Evolutionary conservation across 225 moss, liverwort and hornwort genomes (phyloP).

Genomic region (Anthoceros angustus): DNA sequence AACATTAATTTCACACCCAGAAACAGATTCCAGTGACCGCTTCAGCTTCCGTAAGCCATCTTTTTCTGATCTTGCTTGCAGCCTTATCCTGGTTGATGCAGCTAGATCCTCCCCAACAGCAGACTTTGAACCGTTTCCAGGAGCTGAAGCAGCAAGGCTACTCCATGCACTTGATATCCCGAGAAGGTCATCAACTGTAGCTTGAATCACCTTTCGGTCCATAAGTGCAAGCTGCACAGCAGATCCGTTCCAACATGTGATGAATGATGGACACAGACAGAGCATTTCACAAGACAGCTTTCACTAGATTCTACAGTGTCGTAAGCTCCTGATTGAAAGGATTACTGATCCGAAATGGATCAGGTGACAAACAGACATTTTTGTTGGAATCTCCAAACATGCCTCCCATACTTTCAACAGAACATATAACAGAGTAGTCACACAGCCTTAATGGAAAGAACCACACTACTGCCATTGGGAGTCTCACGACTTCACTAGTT

Average conservation of each 20-base stretch:
- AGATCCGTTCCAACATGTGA: background rate
- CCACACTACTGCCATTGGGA: background rate
- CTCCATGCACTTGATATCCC: constrained; percentile 69
- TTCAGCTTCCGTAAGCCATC: constrained; percentile 46
- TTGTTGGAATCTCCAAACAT: no score
- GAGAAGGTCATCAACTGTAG: constrained; percentile 63
- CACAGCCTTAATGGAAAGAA: background rate
- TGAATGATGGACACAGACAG: constrained; percentile 1
- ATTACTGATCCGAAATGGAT: no score
- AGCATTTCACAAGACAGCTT: background rate
- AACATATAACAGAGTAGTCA: background rate
- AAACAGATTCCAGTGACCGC: constrained; percentile 48
- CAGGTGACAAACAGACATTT: no score
- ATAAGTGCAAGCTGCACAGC: constrained; percentile 56
- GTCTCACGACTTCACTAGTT: no score
- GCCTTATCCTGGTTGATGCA: constrained; percentile 49
- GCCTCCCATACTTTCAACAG: background rate
- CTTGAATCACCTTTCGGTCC: constrained; percentile 22
- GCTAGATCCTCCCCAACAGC: constrained; percentile 91
- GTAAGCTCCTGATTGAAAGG: no score
- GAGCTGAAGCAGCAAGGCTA: constrained; percentile 73
- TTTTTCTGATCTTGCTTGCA: constrained; percentile 44
- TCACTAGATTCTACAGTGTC: background rate
- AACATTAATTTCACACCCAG: constrained; percentile 44
- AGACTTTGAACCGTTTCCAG: constrained; percentile 80